phyloP scores from a whole-genome alignment of 129 eudicot species.

The Artemisia annua region DNA sequence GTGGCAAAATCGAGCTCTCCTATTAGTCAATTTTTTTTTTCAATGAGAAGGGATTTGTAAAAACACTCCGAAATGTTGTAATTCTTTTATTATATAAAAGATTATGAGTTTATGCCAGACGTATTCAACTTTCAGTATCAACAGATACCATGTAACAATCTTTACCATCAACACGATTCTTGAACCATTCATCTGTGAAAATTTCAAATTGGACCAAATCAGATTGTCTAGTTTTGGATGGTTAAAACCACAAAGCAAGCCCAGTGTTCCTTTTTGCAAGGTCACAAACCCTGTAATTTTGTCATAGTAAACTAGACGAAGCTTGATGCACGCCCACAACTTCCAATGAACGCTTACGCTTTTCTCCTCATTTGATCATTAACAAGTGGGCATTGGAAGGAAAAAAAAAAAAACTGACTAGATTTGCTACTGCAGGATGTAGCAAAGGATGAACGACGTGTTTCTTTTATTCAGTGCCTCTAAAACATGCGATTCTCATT shows the following conservation, averaged over 20 bases:
- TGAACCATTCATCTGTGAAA: conserved; percentile 10
- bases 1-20: too few species aligned
- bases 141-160: not conserved
- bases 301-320: not conserved
- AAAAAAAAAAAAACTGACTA: not conserved
- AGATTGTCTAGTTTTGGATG: not conserved
- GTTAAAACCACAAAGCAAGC: not conserved
- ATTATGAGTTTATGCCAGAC: not conserved
- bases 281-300: not conserved
- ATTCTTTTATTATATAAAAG: too few species aligned
- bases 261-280: not conserved
- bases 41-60: too few species aligned
- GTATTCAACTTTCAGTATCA: not conserved
- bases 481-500: not conserved
- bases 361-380: not conserved
- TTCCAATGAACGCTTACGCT: not conserved
- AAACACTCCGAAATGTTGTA: too few species aligned
- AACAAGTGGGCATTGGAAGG: not conserved
- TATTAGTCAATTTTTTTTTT: too few species aligned
- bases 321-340: not conserved
- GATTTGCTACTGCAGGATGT: conserved; percentile 12
- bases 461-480: conserved; percentile 17
- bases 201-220: not conserved
- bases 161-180: not conserved
- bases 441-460: not conserved